A percentile compares a stretch with the other conserved stretches of the same genome.
Conservation (phyloP, 257 asterid species). For the Coffea canephora region DNA sequence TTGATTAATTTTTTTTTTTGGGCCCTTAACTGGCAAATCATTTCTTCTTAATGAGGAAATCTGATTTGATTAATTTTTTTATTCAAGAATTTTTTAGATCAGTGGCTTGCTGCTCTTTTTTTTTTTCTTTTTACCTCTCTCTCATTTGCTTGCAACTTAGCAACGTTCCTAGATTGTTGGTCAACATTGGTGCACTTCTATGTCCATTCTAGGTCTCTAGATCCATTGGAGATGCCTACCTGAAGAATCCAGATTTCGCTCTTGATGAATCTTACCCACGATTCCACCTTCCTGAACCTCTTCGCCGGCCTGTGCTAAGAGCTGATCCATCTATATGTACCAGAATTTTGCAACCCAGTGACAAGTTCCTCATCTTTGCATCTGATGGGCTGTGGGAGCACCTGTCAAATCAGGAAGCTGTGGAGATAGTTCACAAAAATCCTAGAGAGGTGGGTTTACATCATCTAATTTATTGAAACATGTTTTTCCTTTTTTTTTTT, state of each 20-base stretch:
- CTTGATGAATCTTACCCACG: conserved; percentile 42
- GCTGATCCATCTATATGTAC: conserved; percentile 62
- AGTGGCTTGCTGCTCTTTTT: not conserved
- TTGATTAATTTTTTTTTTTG: no score
- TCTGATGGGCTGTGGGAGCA: conserved; percentile 93
- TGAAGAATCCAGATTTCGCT: conserved; percentile 67
- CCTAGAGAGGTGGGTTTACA: conserved; percentile 54
- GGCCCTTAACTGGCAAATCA: no score
- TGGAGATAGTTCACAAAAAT: conserved; percentile 62
- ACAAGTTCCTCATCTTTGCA: conserved; percentile 75
- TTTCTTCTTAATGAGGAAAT: not conserved
- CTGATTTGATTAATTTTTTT: not conserved
- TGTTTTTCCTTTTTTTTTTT: conserved; percentile 2
- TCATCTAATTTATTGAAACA: not conserved
- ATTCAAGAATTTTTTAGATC: not conserved
- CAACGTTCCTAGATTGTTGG: not conserved
- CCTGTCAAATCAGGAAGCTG: conserved; percentile 71
- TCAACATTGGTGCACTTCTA: not conserved
- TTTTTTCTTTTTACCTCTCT: no score
- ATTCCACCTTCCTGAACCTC: conserved; percentile 63
- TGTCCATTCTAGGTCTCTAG: conserved; percentile 57
- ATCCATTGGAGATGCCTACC: conserved; percentile 87
- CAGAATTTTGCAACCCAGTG: conserved; percentile 42
- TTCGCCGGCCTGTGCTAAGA: conserved; percentile 57
- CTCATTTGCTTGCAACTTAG: not conserved